Conservation (phyloP, 148 eudicot genomes). For the Rhododendron griersonianum region DNA sequence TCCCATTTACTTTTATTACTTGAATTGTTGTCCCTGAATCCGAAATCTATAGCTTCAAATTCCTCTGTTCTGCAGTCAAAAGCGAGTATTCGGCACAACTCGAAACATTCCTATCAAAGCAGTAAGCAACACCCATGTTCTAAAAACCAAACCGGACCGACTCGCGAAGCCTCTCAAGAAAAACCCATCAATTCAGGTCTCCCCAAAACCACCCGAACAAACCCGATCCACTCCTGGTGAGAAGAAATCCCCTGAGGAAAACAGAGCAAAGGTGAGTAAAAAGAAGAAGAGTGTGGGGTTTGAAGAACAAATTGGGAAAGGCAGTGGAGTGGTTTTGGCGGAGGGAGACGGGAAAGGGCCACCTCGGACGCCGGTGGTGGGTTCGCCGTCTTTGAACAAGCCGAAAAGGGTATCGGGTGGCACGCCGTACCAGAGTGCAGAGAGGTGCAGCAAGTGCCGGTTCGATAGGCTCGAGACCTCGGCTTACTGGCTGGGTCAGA, state of each 20-base stretch:
- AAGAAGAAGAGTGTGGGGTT: constrained; percentile 41
- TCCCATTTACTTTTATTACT: no score
- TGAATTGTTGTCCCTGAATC: neutral
- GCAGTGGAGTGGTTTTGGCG: neutral
- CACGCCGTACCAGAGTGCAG: constrained; percentile 39
- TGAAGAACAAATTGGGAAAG: constrained; percentile 12
- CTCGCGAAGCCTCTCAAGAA: neutral
- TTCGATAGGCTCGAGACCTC: constrained; percentile 46
- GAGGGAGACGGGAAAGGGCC: constrained; percentile 1
- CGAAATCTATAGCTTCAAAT: neutral
- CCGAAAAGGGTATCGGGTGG: constrained; percentile 7
- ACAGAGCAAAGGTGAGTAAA: constrained; percentile 2
- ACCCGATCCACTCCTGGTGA: neutral
- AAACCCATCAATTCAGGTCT: constrained; percentile 14
- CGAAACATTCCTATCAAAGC: constrained; percentile 27
- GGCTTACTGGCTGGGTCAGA: constrained; percentile 48
- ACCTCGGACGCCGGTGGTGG: constrained; percentile 23
- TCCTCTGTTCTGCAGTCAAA: constrained; percentile 23
- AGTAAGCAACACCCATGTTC: neutral
- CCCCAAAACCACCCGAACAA: constrained; percentile 12
- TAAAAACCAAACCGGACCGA: neutral
- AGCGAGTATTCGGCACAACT: constrained; percentile 30
- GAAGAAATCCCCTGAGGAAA: constrained; percentile 6
- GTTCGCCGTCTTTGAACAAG: constrained; percentile 18
- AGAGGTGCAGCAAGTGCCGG: constrained; percentile 44